Evolutionary conservation across 148 eudicot species (phyloP), one percentile per base, ranked within the genome.

Genomic region (Diospyros lotus): DNA sequence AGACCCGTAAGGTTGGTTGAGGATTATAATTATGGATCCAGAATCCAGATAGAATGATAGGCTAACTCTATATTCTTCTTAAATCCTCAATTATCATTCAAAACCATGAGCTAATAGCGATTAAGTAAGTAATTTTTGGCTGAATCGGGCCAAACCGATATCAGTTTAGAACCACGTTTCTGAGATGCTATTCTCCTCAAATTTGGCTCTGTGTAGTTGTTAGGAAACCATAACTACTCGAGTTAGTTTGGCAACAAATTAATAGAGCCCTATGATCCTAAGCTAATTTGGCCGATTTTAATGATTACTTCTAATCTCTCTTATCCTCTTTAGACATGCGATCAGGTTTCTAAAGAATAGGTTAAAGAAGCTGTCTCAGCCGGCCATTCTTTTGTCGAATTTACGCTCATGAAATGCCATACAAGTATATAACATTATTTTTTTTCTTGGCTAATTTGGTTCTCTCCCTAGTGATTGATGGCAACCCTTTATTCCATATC

Each of bases 291-390:
- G 13, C 43, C 12, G 15, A 68, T 50, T 9, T 28, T 7, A 28
- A 28, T 9, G 10, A 17, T 63, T 44, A 50, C 39, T 18, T 13
- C 46, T 38, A 28, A 28, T 28, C 44, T 17, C 45, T 17, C 46
- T 56, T 18, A 10, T 60, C 44, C 46, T 73, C 10, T 45, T 17
- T 58, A 42, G 5, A 18, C 8, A 9, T 44, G 58, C 61, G 77
- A 74, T 13, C 9, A 53, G 7, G 75, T 67, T 62, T 73, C 44
- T 55, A 73, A 77, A 67, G 83, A 74, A 56, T 73, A 71, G 74
- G 82, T 74, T 74, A 83, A 75, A 74, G 13, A 66, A 73, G 83
- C 76, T 76, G 86, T 58, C 78, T 74, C 59, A 73, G 86, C 86
- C 83, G 86, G 83, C 82, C 80, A 18, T 5, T 4, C 2, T 50